A percentile compares a stretch with the other conserved stretches of the same genome.
These are phyloP conservation scores for Suhomyces sp. DNA, from an alignment of 805 yeast genomes.

Conservation along the genomic window DNA sequence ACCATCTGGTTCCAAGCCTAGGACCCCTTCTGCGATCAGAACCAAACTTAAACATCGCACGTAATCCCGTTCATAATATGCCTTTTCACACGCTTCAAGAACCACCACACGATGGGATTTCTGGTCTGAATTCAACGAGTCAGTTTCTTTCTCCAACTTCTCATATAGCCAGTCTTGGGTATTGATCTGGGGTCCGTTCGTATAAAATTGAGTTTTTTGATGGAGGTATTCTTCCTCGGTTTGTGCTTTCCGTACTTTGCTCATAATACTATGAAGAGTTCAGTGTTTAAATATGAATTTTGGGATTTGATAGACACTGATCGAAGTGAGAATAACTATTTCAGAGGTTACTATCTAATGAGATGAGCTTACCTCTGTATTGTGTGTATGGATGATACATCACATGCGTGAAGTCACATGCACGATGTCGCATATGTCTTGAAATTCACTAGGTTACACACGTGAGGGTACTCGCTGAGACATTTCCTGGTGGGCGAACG, in stretches of 20 bases:
- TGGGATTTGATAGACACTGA: no score
- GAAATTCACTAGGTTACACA: no score
- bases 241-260: conserved; percentile 60
- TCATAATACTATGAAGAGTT: no score
- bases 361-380: no score
- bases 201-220: conserved; percentile 52
- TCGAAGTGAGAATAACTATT: no score
- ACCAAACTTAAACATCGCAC: conserved; percentile 42
- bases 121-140: conserved; percentile 22
- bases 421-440: no score
- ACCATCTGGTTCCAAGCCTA: conserved; percentile 22
- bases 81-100: conserved; percentile 60
- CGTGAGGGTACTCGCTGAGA: no score
- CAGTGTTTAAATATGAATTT: no score
- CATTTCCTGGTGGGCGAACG: no score
- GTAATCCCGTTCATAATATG: conserved; percentile 58
- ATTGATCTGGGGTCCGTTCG: conserved; percentile 58
- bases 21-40: conserved; percentile 30
- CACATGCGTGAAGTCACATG: no score
- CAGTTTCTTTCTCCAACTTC: conserved; percentile 17
- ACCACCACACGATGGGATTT: conserved; percentile 58
- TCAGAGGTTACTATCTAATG: no score
- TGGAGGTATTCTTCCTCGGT: conserved; percentile 57
- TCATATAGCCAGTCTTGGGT: conserved; percentile 44
- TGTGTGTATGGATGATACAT: no score